phyloP scores from a whole-genome alignment of 305 asterid genomes.

The Fraxinus albicans region DNA sequence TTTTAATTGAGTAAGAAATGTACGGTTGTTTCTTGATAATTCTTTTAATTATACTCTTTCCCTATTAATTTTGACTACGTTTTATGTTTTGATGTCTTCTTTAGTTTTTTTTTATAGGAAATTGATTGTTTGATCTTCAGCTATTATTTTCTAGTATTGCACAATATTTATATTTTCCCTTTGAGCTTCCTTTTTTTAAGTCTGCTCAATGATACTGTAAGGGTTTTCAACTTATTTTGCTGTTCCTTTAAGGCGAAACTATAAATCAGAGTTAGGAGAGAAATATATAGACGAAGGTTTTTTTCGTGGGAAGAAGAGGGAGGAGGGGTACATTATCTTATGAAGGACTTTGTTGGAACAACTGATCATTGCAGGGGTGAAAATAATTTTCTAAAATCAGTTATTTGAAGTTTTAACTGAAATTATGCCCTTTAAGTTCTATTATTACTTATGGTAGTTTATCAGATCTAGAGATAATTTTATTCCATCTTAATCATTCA shows the following conservation, averaged over 20 bases:
- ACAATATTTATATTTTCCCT: not conserved
- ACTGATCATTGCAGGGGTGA: not conserved
- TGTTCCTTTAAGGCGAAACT: constrained; percentile 24
- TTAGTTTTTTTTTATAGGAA: not conserved
- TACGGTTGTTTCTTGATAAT: not conserved
- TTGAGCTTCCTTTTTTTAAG: not conserved
- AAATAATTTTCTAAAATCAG: not conserved
- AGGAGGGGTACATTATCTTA: not conserved
- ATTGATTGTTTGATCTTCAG: constrained; percentile 23
- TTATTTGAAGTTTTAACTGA: not conserved
- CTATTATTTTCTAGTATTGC: not conserved
- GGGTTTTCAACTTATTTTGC: constrained; percentile 35
- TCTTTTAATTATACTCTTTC: not conserved
- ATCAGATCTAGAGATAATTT: not conserved
- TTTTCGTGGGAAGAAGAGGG: not conserved
- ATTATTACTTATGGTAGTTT: not conserved
- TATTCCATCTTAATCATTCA: not conserved
- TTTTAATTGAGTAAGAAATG: not conserved
- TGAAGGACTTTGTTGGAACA: not conserved
- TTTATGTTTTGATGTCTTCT: not conserved
- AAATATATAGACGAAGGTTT: not conserved
- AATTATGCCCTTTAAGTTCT: not conserved
- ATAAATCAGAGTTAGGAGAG: not conserved
- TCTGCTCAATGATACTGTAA: constrained; percentile 33
- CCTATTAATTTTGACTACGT: not conserved